Percentiles rank a stretch among this genome's conserved stretches.
phyloP scores from a whole-genome alignment of 1,139 yeast species.

The Geotrichum carabidarum region DNA sequence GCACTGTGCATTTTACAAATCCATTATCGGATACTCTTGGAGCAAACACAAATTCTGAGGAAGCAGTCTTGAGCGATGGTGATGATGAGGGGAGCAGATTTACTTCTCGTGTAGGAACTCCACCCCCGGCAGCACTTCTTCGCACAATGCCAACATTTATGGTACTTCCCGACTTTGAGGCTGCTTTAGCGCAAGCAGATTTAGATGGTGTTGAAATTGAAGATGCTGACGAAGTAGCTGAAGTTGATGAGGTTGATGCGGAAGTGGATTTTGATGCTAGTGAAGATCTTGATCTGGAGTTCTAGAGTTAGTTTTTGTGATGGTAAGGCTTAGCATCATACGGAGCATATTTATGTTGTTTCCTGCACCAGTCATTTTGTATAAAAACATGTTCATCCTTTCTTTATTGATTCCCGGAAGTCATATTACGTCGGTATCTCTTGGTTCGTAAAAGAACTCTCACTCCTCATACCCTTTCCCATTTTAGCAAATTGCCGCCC shows the following conservation, averaged over 20 bases:
- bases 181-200: background rate
- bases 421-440: too few species aligned
- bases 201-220: background rate
- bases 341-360: too few species aligned
- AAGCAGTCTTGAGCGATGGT: background rate
- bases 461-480: too few species aligned
- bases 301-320: background rate
- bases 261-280: background rate
- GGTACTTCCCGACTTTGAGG: background rate
- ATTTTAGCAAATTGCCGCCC: too few species aligned
- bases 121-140: background rate
- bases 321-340: too few species aligned
- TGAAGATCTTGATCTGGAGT: background rate
- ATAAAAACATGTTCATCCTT: too few species aligned
- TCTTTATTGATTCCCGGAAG: too few species aligned
- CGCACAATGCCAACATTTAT: background rate
- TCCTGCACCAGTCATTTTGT: too few species aligned
- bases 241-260: background rate
- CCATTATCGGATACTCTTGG: slow-evolving; percentile 7
- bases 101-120: background rate
- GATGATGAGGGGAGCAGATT: background rate
- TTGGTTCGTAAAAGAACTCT: too few species aligned
- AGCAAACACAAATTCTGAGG: background rate
- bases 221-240: background rate
- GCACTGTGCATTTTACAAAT: slow-evolving; percentile 11